phyloP scores from a whole-genome alignment of 495 filamentous ascomycete species.

The Podospora conica region DNA sequence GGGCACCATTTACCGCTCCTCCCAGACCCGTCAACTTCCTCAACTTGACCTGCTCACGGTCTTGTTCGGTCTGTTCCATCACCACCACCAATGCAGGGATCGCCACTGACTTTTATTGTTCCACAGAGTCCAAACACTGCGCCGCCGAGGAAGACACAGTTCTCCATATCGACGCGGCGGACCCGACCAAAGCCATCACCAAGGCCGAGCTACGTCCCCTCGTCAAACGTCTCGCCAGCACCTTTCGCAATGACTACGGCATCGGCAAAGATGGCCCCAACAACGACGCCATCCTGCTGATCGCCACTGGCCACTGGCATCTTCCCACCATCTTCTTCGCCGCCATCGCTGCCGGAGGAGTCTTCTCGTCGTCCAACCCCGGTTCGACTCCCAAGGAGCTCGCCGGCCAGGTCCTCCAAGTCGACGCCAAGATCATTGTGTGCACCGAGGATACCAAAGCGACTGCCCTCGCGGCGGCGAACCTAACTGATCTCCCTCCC shows the following conservation, averaged over 20 bases:
- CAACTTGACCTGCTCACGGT: conserved; percentile 7
- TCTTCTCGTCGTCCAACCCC: conserved; percentile 42
- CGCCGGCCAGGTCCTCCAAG: conserved; percentile 36
- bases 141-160: conserved; percentile 18
- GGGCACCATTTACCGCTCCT: conserved; percentile 92
- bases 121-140: conserved; percentile 1
- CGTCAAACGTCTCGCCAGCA: conserved; percentile 40
- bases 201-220: conserved; percentile 41
- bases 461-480: conserved; percentile 55
- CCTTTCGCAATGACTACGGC: conserved; percentile 41
- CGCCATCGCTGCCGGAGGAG: conserved; percentile 45
- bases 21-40: conserved; percentile 24
- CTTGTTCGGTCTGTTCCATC: conserved; percentile 11
- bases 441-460: conserved; percentile 44
- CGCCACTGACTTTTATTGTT: neutral
- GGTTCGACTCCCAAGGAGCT: conserved; percentile 39
- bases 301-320: conserved; percentile 44
- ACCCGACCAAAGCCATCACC: conserved; percentile 42
- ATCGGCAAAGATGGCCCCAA: conserved; percentile 41
- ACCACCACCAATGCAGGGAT: neutral
- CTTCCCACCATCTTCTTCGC: conserved; percentile 44
- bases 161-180: conserved; percentile 38
- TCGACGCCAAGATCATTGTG: conserved; percentile 48
- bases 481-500: conserved; percentile 47
- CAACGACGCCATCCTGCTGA: conserved; percentile 47